Evolutionary conservation across 2,329 filamentous ascomycete species (phyloP).

Genomic region (Penicillium sp.): DNA sequence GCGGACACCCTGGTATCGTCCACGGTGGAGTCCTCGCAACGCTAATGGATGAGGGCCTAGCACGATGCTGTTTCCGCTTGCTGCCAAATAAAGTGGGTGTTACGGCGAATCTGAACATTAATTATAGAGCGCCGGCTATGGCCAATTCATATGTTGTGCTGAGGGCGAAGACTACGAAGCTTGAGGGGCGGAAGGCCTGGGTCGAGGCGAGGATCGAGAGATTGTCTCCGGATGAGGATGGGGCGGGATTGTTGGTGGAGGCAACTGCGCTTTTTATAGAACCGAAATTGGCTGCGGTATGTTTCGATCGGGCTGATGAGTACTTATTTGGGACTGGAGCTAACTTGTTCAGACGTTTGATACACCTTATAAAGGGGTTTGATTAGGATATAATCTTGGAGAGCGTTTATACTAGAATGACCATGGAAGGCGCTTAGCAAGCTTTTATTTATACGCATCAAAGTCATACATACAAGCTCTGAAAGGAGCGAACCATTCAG

Average conservation of each 20-base stretch:
- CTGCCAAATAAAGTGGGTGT: conserved; percentile 77
- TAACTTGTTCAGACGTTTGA: not conserved
- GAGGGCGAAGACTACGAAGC: conserved; percentile 72
- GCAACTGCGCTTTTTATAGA: conserved; percentile 2
- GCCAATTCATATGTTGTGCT: conserved; percentile 75
- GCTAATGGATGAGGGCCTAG: conserved; percentile 83
- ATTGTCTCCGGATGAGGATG: not conserved
- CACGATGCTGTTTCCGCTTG: conserved; percentile 79
- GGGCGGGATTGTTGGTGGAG: not conserved
- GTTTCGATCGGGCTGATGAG: not conserved
- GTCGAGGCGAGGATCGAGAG: conserved; percentile 83
- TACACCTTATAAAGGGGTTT: not conserved
- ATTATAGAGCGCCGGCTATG: conserved; percentile 77
- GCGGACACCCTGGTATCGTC: conserved; percentile 83
- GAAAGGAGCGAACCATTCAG: too few relatives aligned
- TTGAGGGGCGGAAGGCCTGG: conserved; percentile 91
- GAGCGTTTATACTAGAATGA: not conserved
- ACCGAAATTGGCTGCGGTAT: not conserved
- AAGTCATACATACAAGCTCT: not conserved
- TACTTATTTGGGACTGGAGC: not conserved
- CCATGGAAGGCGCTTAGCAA: too few relatives aligned
- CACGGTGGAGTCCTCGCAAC: conserved; percentile 89
- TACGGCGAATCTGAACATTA: conserved; percentile 76
- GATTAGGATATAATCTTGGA: not conserved
- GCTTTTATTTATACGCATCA: too few relatives aligned